These are phyloP conservation scores for Hypoxylon fragiforme DNA, from an alignment of 495 filamentous ascomycete species.

Conservation along the genomic window DNA sequence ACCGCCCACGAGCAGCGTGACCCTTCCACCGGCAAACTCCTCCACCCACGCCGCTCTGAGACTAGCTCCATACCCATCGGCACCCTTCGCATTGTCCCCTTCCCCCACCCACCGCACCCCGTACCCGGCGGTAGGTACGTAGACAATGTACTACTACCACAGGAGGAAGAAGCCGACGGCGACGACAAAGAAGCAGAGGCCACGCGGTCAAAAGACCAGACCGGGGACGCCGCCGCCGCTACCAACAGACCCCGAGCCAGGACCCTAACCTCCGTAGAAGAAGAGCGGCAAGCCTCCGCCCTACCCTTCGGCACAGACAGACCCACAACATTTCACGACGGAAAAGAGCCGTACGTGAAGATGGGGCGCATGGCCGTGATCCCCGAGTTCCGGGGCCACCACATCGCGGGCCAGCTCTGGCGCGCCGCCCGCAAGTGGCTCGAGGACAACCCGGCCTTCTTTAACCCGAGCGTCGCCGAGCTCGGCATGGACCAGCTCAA, in stretches of 20 bases:
- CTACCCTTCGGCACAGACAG: slow-evolving; percentile 44
- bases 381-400: slow-evolving; percentile 61
- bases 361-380: slow-evolving; percentile 75
- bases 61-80: slow-evolving; percentile 60
- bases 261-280: slow-evolving; percentile 10
- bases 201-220: neutral
- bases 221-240: neutral
- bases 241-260: neutral
- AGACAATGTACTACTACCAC: slow-evolving; percentile 39
- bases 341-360: slow-evolving; percentile 73
- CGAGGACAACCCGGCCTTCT: slow-evolving; percentile 52
- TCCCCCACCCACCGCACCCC: slow-evolving; percentile 67
- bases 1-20: slow-evolving; percentile 40
- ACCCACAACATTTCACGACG: slow-evolving; percentile 54
- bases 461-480: slow-evolving; percentile 51
- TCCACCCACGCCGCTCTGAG: slow-evolving; percentile 40
- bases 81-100: slow-evolving; percentile 77
- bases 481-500: slow-evolving; percentile 48
- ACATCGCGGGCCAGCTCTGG: slow-evolving; percentile 65
- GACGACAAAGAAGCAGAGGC: neutral
- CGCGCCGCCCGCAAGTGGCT: slow-evolving; percentile 66
- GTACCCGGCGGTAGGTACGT: slow-evolving; percentile 47
- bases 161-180: slow-evolving; percentile 21
- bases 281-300: slow-evolving; percentile 15
- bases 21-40: slow-evolving; percentile 31